Percentiles rank a stretch among this genome's conserved stretches.
These are phyloP conservation scores for Danielia reshetovae DNA, from an alignment of 805 yeast species.

Conservation along the genomic window DNA sequence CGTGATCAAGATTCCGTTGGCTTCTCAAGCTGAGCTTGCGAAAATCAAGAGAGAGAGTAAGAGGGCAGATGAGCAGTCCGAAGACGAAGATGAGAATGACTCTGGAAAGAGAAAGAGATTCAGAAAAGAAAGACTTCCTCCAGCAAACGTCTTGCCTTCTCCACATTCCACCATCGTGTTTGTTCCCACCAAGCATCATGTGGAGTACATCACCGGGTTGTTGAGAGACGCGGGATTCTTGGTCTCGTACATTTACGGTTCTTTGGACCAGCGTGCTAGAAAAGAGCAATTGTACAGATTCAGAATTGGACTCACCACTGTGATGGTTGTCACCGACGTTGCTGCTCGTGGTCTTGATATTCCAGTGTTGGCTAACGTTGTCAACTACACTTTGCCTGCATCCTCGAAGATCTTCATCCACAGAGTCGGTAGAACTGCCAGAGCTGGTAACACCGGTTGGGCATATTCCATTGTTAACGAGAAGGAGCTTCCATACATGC, in stretches of 20 bases:
- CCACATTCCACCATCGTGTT: constrained; percentile 85
- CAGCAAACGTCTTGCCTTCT: constrained; percentile 82
- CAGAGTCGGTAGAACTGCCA: constrained; percentile 98
- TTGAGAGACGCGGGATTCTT: constrained; percentile 79
- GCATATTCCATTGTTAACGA: constrained; percentile 88
- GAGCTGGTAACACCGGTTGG: constrained; percentile 98
- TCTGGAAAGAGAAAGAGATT: constrained; percentile 31
- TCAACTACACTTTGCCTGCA: constrained; percentile 86
- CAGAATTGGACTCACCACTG: constrained; percentile 74
- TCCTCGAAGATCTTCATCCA: constrained; percentile 93
- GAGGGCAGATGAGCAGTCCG: constrained; percentile 41
- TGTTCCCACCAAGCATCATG: constrained; percentile 97
- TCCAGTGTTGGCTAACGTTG: constrained; percentile 91
- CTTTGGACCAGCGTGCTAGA: constrained; percentile 93
- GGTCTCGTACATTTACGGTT: constrained; percentile 86
- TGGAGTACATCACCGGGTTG: constrained; percentile 76
- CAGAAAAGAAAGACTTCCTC: constrained; percentile 59
- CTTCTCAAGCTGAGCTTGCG: constrained; percentile 64
- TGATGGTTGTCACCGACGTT: constrained; percentile 96
- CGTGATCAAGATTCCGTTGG: constrained; percentile 78
- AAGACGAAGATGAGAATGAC: constrained; percentile 30
- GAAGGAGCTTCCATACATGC: constrained; percentile 80
- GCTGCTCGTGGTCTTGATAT: constrained; percentile 99
- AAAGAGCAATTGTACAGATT: constrained; percentile 82
- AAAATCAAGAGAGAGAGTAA: constrained; percentile 51